phyloP scores from a whole-genome alignment of 2,329 filamentous ascomycete species.

The Trichoderma arundinaceum region DNA sequence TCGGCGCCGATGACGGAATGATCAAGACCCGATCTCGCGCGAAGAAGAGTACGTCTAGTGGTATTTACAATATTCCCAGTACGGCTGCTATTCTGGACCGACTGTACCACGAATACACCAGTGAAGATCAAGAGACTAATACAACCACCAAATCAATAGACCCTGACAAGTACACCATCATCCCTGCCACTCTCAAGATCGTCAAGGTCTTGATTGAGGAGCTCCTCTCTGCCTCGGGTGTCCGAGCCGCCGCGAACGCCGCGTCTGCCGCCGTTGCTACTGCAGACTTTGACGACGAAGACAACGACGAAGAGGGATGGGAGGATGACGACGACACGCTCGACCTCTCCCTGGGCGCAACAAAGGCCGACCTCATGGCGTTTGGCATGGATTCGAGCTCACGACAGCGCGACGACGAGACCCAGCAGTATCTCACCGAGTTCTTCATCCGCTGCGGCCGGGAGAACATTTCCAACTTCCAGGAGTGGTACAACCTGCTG shows the following conservation, averaged over 20 bases:
- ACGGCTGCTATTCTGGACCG: slow-evolving; percentile 33
- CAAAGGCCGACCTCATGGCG: slow-evolving; percentile 80
- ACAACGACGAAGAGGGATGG: slow-evolving; percentile 82
- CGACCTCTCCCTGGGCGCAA: slow-evolving; percentile 73
- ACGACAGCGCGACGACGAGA: slow-evolving; percentile 85
- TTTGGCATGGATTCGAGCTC: slow-evolving; percentile 65
- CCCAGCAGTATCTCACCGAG: slow-evolving; percentile 79
- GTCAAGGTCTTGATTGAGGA: slow-evolving; percentile 95
- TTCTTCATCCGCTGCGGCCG: slow-evolving; percentile 72
- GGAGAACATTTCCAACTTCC: slow-evolving; percentile 63
- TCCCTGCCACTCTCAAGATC: slow-evolving; percentile 91
- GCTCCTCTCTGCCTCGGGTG: slow-evolving; percentile 78
- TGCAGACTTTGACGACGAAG: slow-evolving; percentile 65
- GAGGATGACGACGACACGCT: slow-evolving; percentile 81
- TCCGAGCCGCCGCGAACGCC: slow-evolving; percentile 62
- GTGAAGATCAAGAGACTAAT: slow-evolving; percentile 40
- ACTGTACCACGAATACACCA: slow-evolving; percentile 35
- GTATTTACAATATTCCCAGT: slow-evolving; percentile 34
- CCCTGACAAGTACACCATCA: slow-evolving; percentile 86
- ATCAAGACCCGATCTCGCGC: slow-evolving; percentile 96
- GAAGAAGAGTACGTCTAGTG: slow-evolving; percentile 68
- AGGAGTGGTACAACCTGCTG: slow-evolving; percentile 61
- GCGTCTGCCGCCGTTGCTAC: slow-evolving; percentile 68
- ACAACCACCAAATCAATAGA: slow-evolving; percentile 53
- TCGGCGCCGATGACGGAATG: slow-evolving; percentile 71